Evolutionary conservation across 805 yeast species (phyloP), one percentile per base, ranked within the genome.

Genomic region (Saccharomycopsis microspora): DNA sequence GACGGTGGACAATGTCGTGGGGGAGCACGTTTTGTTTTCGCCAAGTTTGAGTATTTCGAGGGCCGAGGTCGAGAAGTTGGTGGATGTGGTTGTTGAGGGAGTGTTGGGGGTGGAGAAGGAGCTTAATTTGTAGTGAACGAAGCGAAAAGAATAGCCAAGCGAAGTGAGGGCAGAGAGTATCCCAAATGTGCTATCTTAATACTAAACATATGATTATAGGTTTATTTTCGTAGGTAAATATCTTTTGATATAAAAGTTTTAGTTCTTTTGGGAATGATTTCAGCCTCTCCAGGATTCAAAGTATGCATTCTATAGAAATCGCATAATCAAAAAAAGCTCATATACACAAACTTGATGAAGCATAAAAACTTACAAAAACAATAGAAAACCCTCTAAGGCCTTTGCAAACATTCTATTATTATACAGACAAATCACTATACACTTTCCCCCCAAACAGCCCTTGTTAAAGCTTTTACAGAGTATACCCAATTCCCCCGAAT

Each of bases 11-110:
- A 69, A 67, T 32, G 49, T 54, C 27, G 49, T 39, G 31, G 75
- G 75, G 48, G 78, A 74, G 54, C 72, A 71, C 55, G 61, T 69
- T 36, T 56, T 70, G n/a, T 60, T 71, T 40, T 76, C 75, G 4
- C 79, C 78, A 5, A 62, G 74, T 8, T 74, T 64, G 57, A 61
- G 63, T 41, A 60, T 70, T 51, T 65, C 70, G 35, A 67, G 65
- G 51, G 67, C 64, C 6, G 72, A 70, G 44, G 71, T 67, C 41
- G 68, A 69, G 41, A 60, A 63, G 38, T 67, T 74, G 44, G 67
- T 64, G 27, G 63, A 58, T 49, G 69, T 69, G 48, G 54, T 72
- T 41, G 57, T 58, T 34, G 66, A 65, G 44, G 58, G 76, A 29
- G 64, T 75, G 43, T 55, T 55, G 39, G 74, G 70, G 48, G 57